Evolutionary conservation across 139 green algal species (phyloP), one percentile per base, ranked within the genome.

Genomic region (Astrephomene gubernaculifera): DNA sequence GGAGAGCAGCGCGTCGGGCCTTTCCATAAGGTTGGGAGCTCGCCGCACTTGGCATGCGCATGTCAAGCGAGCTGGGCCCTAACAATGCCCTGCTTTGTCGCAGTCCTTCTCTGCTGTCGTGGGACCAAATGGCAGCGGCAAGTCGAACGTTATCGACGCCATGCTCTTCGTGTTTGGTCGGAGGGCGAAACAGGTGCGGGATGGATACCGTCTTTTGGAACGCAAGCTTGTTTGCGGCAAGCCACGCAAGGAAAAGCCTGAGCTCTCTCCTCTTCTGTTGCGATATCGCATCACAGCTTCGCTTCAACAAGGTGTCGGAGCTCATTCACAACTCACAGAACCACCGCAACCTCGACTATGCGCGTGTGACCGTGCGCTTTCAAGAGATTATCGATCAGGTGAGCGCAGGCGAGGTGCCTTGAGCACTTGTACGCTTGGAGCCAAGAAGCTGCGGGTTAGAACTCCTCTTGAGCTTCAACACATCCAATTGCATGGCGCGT

Each of bases 81-180:
- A 57, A 25, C 12, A 12, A 17, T 35, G 22, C 57, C 57, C 68
- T 75, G 38, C 53, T 75, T 75, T 17, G 49, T n/a, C 79, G 85
- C 94, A 99, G 97, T 96, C 91, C 73, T 99, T 99, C 90, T 98
- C 96, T 12, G 96, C 96, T 5, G 97, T 99, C 7, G 96, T 99
- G 5, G 98, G 98, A 0, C 98, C 98, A 10, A 99, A 99, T 71
- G 98, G 98, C 29, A 98, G 93, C 63, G 98, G 98, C 61, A 99
- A 99, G 85, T 98, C 94, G 31, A 99, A 99, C 88, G 98, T 99
- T 69, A 99, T 99, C 75, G 98, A 99, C 86, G 97, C 98, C 31
- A 98, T 99, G 97, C 94, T 99, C 25, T 99, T 99, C 85, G 98
- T 99, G 22, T 99, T 99, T 90, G 98, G 97, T 4, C 96, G 98